Conservation (phyloP, 768 basidiomycete genomes). For the Psilocybe subaeruginosa region DNA sequence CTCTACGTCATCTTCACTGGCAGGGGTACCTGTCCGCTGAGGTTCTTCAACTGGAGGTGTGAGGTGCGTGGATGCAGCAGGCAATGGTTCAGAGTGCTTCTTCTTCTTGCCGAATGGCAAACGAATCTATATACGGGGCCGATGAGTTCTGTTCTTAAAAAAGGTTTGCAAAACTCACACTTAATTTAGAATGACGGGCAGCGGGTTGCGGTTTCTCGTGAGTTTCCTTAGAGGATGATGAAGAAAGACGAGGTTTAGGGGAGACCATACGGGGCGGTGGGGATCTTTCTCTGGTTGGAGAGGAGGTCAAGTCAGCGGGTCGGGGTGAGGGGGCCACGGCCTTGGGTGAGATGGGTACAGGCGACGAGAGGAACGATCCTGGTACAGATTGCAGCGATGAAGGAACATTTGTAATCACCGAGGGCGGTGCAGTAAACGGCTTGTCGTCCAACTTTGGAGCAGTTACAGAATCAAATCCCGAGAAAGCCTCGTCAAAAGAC, state of each 20-base stretch:
- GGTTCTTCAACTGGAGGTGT: slow-evolving; percentile 50
- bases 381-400: slow-evolving; percentile 19
- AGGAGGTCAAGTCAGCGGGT: slow-evolving; percentile 23
- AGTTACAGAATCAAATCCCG: slow-evolving; percentile 43
- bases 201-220: slow-evolving; percentile 58
- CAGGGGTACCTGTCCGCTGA: slow-evolving; percentile 45
- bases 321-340: slow-evolving; percentile 40
- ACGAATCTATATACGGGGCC: slow-evolving; percentile 54
- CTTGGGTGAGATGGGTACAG: slow-evolving; percentile 41
- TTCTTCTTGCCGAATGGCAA: slow-evolving; percentile 81
- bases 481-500: slow-evolving; percentile 59
- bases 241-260: slow-evolving; percentile 62
- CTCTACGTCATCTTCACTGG: slow-evolving; percentile 72
- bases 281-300: slow-evolving; percentile 30
- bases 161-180: slow-evolving; percentile 51
- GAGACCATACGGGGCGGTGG: slow-evolving; percentile 58
- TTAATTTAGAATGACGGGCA: slow-evolving; percentile 73
- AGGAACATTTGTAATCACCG: slow-evolving; percentile 33
- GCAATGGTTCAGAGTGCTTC: slow-evolving; percentile 50
- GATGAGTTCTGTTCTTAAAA: not conserved
- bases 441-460: slow-evolving; percentile 13
- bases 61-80: slow-evolving; percentile 42
- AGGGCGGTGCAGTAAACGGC: slow-evolving; percentile 24
- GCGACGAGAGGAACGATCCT: slow-evolving; percentile 32
- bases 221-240: slow-evolving; percentile 60